A percentile compares a stretch with the other conserved stretches of the same genome.
Evolutionary conservation across 192 early-diverging fungal species (phyloP).

Genomic region (Umbelopsis ramanniana): DNA sequence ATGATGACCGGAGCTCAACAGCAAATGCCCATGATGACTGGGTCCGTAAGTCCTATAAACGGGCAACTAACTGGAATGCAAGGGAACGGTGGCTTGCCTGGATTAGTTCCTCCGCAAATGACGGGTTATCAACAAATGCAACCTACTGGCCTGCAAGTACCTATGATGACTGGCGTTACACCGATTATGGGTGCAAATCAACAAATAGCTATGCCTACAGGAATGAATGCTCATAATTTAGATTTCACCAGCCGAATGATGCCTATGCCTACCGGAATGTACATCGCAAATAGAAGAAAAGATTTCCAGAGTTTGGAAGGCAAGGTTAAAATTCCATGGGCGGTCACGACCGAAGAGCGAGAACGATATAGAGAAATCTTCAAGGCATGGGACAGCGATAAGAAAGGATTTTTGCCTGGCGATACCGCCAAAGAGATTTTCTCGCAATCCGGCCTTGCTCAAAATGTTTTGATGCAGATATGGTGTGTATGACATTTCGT

Average conservation of each 20-base stretch:
- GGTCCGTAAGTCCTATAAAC: neutral
- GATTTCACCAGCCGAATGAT: constrained; percentile 47
- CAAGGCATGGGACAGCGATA: constrained; percentile 52
- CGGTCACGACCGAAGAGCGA: constrained; percentile 45
- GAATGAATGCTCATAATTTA: constrained; percentile 33
- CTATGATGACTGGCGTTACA: constrained; percentile 26
- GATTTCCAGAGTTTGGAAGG: constrained; percentile 26
- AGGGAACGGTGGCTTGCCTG: neutral
- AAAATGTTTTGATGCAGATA: constrained; percentile 56
- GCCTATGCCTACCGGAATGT: constrained; percentile 30
- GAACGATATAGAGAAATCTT: constrained; percentile 46
- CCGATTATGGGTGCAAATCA: neutral
- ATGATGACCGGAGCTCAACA: constrained; percentile 32
- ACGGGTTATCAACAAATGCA: constrained; percentile 20
- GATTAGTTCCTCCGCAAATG: neutral
- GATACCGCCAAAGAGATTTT: constrained; percentile 63
- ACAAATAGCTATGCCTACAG: constrained; percentile 35
- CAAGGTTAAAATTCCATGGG: constrained; percentile 55
- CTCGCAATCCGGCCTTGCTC: constrained; percentile 55
- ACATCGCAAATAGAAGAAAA: constrained; percentile 7
- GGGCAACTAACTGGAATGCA: constrained; percentile 1
- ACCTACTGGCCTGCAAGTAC: constrained; percentile 5
- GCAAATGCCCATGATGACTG: neutral
- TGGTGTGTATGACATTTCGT: constrained; percentile 52
- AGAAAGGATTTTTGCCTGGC: constrained; percentile 53